Evolutionary conservation across 768 basidiomycete species (phyloP).

Genomic region (Kwoniella mangroviensis): DNA sequence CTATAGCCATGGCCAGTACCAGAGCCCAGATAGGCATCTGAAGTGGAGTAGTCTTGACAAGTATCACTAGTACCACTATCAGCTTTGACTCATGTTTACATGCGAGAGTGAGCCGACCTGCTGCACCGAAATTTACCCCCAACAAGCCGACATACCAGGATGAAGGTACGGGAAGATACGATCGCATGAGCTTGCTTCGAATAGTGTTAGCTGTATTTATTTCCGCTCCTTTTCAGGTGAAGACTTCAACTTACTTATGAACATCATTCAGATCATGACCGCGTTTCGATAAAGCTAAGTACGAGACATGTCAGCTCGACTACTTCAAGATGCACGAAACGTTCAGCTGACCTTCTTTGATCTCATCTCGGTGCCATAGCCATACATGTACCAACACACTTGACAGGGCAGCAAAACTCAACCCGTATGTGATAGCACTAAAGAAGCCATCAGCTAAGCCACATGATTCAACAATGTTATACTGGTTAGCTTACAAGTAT

Average conservation of each 20-base stretch:
- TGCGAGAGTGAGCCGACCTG: constrained; percentile 31
- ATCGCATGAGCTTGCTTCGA: constrained; percentile 52
- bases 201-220: constrained; percentile 1
- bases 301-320: constrained; percentile 7
- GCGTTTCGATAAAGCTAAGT: constrained; percentile 38
- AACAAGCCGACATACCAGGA: constrained; percentile 53
- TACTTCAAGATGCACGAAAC: constrained; percentile 10
- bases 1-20: constrained; percentile 51
- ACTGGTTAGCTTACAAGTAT: constrained; percentile 50
- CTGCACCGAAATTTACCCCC: constrained; percentile 48
- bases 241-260: constrained; percentile 46
- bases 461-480: neutral
- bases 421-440: constrained; percentile 55
- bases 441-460: neutral
- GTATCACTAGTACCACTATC: constrained; percentile 33
- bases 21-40: constrained; percentile 58
- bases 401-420: constrained; percentile 56
- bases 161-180: constrained; percentile 52
- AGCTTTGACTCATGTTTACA: neutral
- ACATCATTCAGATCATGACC: constrained; percentile 47
- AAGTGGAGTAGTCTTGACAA: constrained; percentile 54
- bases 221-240: no score
- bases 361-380: constrained; percentile 56
- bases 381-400: constrained; percentile 56
- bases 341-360: constrained; percentile 42